A percentile compares a stretch with the other conserved stretches of the same genome.
Evolutionary conservation across 2,329 filamentous ascomycete genomes (phyloP).

Genomic region (Claviceps fusiformis): DNA sequence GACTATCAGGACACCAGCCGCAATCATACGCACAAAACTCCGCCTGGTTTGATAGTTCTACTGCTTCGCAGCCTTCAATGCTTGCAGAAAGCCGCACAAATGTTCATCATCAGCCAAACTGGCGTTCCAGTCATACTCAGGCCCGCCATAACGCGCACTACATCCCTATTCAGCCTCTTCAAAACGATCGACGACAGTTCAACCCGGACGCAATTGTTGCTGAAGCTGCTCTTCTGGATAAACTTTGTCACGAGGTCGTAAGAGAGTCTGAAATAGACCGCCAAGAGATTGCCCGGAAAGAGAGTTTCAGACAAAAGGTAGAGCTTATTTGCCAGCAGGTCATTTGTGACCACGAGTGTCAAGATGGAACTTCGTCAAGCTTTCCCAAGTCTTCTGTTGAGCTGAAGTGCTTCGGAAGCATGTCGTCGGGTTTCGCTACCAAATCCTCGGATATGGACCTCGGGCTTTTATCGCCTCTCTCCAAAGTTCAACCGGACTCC

Average conservation of each 20-base stretch:
- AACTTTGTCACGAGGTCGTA: slow-evolving; percentile 31
- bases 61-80: neutral
- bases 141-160: neutral
- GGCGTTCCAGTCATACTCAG: neutral
- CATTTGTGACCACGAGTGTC: slow-evolving; percentile 37
- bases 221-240: slow-evolving; percentile 36
- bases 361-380: slow-evolving; percentile 23
- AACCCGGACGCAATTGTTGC: slow-evolving; percentile 31
- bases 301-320: slow-evolving; percentile 51
- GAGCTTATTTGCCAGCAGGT: slow-evolving; percentile 50
- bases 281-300: slow-evolving; percentile 55
- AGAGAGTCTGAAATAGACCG: slow-evolving; percentile 47
- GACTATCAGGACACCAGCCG: neutral
- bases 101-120: neutral
- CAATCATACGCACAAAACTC: neutral
- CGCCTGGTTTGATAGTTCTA: neutral
- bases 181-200: slow-evolving; percentile 17
- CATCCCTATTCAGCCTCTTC: slow-evolving; percentile 7
- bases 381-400: slow-evolving; percentile 46
- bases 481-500: slow-evolving; percentile 37
- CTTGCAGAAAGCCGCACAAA: neutral
- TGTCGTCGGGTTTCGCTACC: slow-evolving; percentile 74
- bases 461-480: slow-evolving; percentile 55
- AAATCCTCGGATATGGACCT: slow-evolving; percentile 88
- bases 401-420: slow-evolving; percentile 68